phyloP scores from a whole-genome alignment of 2,329 filamentous ascomycete species.

The Emergomyces pasteurianus region DNA sequence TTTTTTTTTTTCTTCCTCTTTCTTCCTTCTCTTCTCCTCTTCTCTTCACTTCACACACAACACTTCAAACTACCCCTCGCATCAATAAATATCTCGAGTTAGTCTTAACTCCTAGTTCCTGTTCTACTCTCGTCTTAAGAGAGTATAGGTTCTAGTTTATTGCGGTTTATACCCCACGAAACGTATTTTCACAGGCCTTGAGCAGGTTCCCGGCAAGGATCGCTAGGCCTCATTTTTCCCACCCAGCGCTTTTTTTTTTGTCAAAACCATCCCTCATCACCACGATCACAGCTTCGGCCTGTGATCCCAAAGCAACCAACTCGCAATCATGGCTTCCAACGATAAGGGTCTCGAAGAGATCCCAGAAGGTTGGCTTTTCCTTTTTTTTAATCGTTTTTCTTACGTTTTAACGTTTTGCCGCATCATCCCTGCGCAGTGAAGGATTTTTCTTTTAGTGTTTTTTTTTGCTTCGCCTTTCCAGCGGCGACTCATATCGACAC shows the following conservation, averaged over 20 bases:
- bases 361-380: constrained; percentile 64
- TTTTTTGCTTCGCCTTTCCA: background rate
- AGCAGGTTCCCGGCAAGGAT: constrained; percentile 19
- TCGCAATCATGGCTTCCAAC: constrained; percentile 90
- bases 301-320: constrained; percentile 46
- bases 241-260: constrained; percentile 10
- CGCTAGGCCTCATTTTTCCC: constrained; percentile 26
- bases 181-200: constrained; percentile 14
- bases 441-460: background rate
- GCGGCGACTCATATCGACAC: background rate
- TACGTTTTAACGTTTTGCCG: no score
- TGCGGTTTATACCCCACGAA: background rate
- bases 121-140: constrained; percentile 20
- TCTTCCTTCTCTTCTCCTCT: constrained; percentile 11
- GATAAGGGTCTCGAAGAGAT: constrained; percentile 98
- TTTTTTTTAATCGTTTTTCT: background rate
- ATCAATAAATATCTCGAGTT: constrained; percentile 1
- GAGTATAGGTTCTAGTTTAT: constrained; percentile 27
- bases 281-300: constrained; percentile 65
- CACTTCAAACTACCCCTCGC: constrained; percentile 12
- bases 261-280: constrained; percentile 10
- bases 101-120: constrained; percentile 18
- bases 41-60: constrained; percentile 12
- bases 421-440: background rate
- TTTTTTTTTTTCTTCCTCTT: constrained; percentile 15